Base-by-base conservation (phyloP, 2,329 filamentous ascomycete species). In the Ceratocystis eucalypticola region DNA sequence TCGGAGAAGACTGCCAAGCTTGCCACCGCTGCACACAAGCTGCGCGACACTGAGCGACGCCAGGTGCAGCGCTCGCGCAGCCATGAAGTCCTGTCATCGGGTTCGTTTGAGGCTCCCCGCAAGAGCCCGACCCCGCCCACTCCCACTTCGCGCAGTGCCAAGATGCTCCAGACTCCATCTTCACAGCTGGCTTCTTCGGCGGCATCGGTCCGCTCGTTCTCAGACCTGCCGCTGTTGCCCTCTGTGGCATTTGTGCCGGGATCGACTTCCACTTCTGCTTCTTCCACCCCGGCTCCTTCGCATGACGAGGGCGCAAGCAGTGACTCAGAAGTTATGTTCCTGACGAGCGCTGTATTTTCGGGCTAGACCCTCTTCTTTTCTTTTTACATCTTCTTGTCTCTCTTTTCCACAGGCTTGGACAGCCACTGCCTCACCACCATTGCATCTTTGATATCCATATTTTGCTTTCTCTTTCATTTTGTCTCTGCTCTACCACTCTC, bases 321-420 rank as follows among this genome's bases (percentile, higher is more conserved):
- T 6, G 69, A 70, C 37, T 71, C 70, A 5, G 71, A 72, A 22
- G 73, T 73, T 25, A 73, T 81, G 28, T 77, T 82, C 63, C 76
- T 84, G 57, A 79, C 79, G 59, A 78, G 75, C 59, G 79, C 80
- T 50, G 80, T 82, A 45, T 82, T 67, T 37, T 82, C 72, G 76
- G 77, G 65, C 78, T 79, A 55, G 41, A 20, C 17, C 8, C 28
- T 68, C 15, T 46, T 30, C 62, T 61, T 46, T 61, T 30, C 55
- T 66, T 64, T 66, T n/a, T 57, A 30, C 50, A 57, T 61, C 55
- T 44, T 61, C 50, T 64, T 33, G 53, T 17, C 10, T 48, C 30
- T 57, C 46, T 8, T 20, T 37, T 61, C 48, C 59, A 44, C 30
- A 53, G 55, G 44, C 57, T 66, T 41, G 44, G 30, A 66, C 64